These are phyloP conservation scores for Hericium alpestre DNA, from an alignment of 768 basidiomycete genomes.

Conservation along the genomic window DNA sequence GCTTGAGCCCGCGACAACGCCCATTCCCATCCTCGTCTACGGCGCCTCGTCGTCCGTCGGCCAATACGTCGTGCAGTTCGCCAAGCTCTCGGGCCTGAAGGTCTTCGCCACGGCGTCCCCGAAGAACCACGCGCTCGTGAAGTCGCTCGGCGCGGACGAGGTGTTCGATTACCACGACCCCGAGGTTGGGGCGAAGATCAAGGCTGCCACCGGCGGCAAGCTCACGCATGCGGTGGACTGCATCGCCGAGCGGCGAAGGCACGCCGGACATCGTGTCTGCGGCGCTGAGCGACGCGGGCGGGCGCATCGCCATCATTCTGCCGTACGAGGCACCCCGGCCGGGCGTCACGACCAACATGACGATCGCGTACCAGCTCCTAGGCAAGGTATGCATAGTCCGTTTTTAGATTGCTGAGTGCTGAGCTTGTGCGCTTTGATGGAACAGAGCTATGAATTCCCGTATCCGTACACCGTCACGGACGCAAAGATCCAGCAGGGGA, in stretches of 20 bases:
- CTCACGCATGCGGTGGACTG: slow-evolving; percentile 14
- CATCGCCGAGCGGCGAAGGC: slow-evolving; percentile 1
- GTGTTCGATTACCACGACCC: slow-evolving; percentile 21
- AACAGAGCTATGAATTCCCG: not conserved
- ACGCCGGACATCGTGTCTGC: not conserved
- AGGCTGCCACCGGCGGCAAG: slow-evolving; percentile 10
- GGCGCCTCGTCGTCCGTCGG: slow-evolving; percentile 24
- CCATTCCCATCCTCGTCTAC: slow-evolving; percentile 5
- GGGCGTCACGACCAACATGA: not conserved
- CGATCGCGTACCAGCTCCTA: not conserved
- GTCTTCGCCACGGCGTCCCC: slow-evolving; percentile 25
- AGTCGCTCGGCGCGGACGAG: slow-evolving; percentile 23
- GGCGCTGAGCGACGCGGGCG: slow-evolving; percentile 8
- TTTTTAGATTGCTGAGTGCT: not conserved
- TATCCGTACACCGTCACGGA: not conserved
- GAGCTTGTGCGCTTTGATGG: not conserved
- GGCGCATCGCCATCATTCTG: not conserved
- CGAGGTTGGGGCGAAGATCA: slow-evolving; percentile 16
- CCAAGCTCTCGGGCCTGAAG: slow-evolving; percentile 19
- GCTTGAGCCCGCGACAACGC: not conserved
- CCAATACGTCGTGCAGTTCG: slow-evolving; percentile 22
- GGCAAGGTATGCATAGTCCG: not conserved
- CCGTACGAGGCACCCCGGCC: not conserved
- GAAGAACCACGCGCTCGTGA: slow-evolving; percentile 22
- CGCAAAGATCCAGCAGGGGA: not conserved